phyloP scores from a whole-genome alignment of 192 early-diverging fungal species.

The Coemansia sp. region DNA sequence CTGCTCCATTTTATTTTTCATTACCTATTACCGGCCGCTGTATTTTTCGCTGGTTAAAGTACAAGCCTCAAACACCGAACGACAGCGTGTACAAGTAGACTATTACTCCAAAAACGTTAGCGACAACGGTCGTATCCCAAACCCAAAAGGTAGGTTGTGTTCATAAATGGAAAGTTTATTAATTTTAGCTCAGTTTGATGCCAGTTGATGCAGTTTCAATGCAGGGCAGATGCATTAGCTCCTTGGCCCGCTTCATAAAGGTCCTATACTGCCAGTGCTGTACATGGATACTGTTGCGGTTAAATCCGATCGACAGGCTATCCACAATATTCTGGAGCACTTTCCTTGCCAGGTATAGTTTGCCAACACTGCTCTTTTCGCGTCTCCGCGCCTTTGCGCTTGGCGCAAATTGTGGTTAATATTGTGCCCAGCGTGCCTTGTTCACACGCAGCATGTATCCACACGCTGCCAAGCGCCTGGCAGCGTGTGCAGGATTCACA shows the following conservation, averaged over 20 bases:
- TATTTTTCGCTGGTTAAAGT: no score
- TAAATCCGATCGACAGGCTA: background rate
- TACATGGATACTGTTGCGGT: background rate
- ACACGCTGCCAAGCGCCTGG: background rate
- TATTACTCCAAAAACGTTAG: no score
- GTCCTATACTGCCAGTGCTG: background rate
- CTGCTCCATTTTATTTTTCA: no score
- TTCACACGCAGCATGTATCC: background rate
- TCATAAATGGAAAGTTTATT: background rate
- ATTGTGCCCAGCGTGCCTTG: background rate
- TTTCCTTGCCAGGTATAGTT: background rate
- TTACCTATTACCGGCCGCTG: no score
- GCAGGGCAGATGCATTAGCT: constrained; percentile 5
- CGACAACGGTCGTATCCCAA: no score
- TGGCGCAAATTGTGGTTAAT: background rate
- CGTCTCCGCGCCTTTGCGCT: background rate
- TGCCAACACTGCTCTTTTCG: background rate
- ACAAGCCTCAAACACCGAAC: no score
- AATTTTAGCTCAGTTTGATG: background rate
- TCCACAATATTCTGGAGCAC: background rate
- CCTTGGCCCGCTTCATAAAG: background rate
- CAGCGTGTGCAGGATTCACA: constrained; percentile 8
- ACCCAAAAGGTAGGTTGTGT: background rate
- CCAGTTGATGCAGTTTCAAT: background rate
- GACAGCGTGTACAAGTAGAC: no score